Percentiles rank a stretch among this genome's conserved stretches.
Conservation (phyloP, 495 filamentous ascomycete genomes). For the Penicillium antarcticum region DNA sequence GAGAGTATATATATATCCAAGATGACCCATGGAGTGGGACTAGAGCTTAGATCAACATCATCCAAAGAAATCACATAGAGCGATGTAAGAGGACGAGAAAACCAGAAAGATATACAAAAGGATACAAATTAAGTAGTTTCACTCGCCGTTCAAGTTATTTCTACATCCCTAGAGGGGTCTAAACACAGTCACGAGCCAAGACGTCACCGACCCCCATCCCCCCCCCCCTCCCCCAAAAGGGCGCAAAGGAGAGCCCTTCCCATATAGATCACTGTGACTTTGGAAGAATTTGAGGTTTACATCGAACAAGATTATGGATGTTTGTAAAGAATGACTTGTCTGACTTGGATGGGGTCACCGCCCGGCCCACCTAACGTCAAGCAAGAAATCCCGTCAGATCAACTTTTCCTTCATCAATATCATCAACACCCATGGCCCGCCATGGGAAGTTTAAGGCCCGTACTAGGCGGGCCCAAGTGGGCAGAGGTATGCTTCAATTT, state of each 20-base stretch:
- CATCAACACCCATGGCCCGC: constrained; percentile 19
- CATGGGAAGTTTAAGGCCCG: constrained; percentile 27
- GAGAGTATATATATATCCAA: background rate
- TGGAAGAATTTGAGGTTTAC: background rate
- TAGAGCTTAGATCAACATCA: background rate
- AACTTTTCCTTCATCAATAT: background rate
- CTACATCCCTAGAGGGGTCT: background rate
- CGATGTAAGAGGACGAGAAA: background rate
- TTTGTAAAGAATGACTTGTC: background rate
- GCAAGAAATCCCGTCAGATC: background rate
- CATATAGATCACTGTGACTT: background rate
- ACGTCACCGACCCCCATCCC: too few species aligned
- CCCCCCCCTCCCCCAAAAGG: too few species aligned
- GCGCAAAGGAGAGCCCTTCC: too few species aligned
- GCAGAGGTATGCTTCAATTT: background rate
- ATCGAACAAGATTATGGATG: background rate
- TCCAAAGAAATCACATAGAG: background rate
- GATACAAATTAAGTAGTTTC: background rate
- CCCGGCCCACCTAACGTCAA: constrained; percentile 5
- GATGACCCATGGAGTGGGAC: background rate
- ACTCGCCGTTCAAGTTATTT: too few species aligned
- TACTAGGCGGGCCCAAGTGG: constrained; percentile 12
- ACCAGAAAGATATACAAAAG: background rate
- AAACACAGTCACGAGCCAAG: constrained; percentile 2
- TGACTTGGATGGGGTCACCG: background rate